Evolutionary conservation across 1,139 yeast genomes (phyloP), one percentile per base, ranked within the genome.

Genomic region (Yamadazyma membranifaciens): DNA sequence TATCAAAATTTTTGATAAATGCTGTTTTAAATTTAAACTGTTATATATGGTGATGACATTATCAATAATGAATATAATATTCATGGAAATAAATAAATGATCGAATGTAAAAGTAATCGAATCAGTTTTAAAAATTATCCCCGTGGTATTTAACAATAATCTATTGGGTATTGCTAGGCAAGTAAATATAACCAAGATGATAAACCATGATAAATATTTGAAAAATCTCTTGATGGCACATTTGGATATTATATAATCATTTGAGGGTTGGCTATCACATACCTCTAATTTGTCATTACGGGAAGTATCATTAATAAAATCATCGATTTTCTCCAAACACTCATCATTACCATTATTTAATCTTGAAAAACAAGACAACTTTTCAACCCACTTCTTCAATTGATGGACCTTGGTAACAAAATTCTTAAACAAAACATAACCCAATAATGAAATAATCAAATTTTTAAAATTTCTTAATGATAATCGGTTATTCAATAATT

Each of bases 71-170:
- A 59, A 61, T 3, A 55, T 28, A 2, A 44, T 32, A 30, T 52
- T 34, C 11, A 57, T 25, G n/a, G 62, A 43, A 34, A 52, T 45
- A 36, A 52, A 46, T 30, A 62, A 26, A 41, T 61, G 66, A 40
- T 63, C 67, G 6, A 54, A 54, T 25, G 51, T 56, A 25, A 63
- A 32, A 13, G 37, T 24, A 27, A 50, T 28, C 5, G 37, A 40
- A 6, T 46, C 41, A 12, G 37, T 39, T 2, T 44, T 26, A 38
- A 45, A 43, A 7, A 61, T 16, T 2, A 49, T 45, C 4, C 55
- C 45, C 10, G 60, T 43, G 1, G 61, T 49, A 34, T 50, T 58
- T 33, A 57, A 42, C 17, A 54, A 41, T 9, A 57, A 45, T 15
- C 38, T 38, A 11, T 44, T 29, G 9, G 64, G 65, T 12, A 54